These are phyloP conservation scores for Apiospora phragmitis DNA, from an alignment of 2,329 filamentous ascomycete genomes.

Conservation along the genomic window DNA sequence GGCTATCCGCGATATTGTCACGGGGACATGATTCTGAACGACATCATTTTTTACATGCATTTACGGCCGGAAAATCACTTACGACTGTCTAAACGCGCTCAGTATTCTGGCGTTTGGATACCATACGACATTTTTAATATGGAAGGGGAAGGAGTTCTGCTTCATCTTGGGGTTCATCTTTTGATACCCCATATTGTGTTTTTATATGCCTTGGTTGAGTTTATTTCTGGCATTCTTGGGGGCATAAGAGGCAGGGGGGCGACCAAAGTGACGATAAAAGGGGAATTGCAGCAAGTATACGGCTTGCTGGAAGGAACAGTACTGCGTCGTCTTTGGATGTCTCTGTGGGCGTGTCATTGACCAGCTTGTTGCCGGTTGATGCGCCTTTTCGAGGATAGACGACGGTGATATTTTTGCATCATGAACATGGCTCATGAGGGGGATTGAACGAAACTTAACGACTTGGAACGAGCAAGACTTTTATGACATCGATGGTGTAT, in stretches of 20 bases:
- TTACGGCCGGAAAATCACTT: conserved; percentile 9
- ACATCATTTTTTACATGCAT: conserved; percentile 8
- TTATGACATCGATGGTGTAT: conserved; percentile 15
- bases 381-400: not conserved
- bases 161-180: not conserved
- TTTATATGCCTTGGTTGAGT: conserved; percentile 5
- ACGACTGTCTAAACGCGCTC: conserved; percentile 6
- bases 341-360: not conserved
- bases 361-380: not conserved
- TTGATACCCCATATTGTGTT: not conserved
- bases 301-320: not conserved
- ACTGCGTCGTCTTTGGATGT: not conserved
- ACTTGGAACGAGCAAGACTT: conserved; percentile 16
- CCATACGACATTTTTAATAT: conserved; percentile 5
- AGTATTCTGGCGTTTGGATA: conserved; percentile 10
- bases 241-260: not conserved
- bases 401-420: not conserved
- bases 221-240: not conserved
- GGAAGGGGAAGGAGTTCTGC: conserved; percentile 8
- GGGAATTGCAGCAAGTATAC: not conserved
- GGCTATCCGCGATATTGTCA: conserved; percentile 66
- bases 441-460: conserved; percentile 15
- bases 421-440: conserved; percentile 14
- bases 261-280: not conserved
- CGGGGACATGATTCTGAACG: conserved; percentile 25